Conservation (phyloP, 306 rosid genomes). For the Sicyos edulis region DNA sequence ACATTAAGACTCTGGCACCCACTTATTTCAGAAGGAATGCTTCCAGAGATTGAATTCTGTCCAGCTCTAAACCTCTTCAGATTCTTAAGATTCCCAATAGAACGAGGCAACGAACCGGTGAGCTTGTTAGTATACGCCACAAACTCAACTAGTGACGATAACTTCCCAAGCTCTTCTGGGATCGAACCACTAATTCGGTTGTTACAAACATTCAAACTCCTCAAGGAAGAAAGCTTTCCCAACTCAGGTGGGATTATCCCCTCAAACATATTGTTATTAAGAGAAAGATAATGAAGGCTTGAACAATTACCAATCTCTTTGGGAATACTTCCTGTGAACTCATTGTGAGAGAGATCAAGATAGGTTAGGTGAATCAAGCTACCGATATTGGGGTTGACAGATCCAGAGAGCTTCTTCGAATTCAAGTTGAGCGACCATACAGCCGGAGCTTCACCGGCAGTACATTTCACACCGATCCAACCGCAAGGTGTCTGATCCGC, state of each 20-base stretch:
- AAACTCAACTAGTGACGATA: slow-evolving; percentile 60
- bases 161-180: slow-evolving; percentile 68
- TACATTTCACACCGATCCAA: slow-evolving; percentile 75
- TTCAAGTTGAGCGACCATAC: slow-evolving; percentile 54
- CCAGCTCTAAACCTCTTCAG: slow-evolving; percentile 70
- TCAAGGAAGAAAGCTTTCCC: slow-evolving; percentile 55
- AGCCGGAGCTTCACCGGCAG: slow-evolving; percentile 33
- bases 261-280: slow-evolving; percentile 63
- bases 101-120: slow-evolving; percentile 62
- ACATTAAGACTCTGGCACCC: slow-evolving; percentile 51
- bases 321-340: slow-evolving; percentile 53
- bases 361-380: slow-evolving; percentile 45
- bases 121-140: slow-evolving; percentile 73
- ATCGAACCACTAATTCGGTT: slow-evolving; percentile 56
- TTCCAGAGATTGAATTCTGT: slow-evolving; percentile 73
- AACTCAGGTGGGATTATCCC: slow-evolving; percentile 62
- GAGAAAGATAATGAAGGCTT: slow-evolving; percentile 39
- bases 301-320: slow-evolving; percentile 68
- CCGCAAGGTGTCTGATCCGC: slow-evolving; percentile 69
- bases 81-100: slow-evolving; percentile 71
- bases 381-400: slow-evolving; percentile 46
- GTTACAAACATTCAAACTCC: slow-evolving; percentile 64
- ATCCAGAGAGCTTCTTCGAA: slow-evolving; percentile 63
- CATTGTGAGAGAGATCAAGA: slow-evolving; percentile 58
- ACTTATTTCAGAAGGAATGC: slow-evolving; percentile 66